These are phyloP conservation scores for Didymella arachidicola DNA, from an alignment of 2,329 filamentous ascomycete genomes.

Conservation along the genomic window DNA sequence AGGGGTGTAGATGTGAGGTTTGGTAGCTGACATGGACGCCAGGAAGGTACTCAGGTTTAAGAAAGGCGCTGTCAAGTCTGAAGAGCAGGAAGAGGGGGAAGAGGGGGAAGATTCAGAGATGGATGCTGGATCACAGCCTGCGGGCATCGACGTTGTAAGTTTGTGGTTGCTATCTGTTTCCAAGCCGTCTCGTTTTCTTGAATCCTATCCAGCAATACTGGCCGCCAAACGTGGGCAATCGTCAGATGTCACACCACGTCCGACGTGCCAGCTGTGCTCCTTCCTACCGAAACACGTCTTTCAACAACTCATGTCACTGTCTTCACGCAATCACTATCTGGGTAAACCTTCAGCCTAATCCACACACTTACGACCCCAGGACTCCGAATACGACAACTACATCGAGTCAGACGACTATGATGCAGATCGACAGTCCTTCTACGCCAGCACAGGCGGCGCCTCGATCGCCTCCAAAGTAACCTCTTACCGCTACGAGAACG, in stretches of 20 bases:
- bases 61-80: slow-evolving; percentile 1
- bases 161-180: not conserved
- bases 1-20: not conserved
- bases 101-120: slow-evolving; percentile 2
- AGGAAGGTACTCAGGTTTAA: slow-evolving; percentile 16
- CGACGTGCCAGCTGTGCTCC: not conserved
- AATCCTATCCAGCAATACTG: not conserved
- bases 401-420: slow-evolving; percentile 35
- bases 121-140: not conserved
- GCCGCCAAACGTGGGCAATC: not conserved
- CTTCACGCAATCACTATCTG: not conserved
- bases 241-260: not conserved
- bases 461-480: slow-evolving; percentile 52
- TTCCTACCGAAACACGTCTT: not conserved
- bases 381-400: slow-evolving; percentile 36
- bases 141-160: slow-evolving; percentile 29
- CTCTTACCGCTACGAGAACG: slow-evolving; percentile 51
- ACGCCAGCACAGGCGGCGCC: slow-evolving; percentile 42
- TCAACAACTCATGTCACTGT: not conserved
- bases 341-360: not conserved
- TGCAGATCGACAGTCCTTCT: slow-evolving; percentile 36
- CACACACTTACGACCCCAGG: slow-evolving; percentile 23
- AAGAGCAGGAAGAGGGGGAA: not conserved
- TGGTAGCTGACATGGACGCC: slow-evolving; percentile 1
- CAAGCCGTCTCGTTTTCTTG: not conserved